A percentile compares a stretch with the other conserved stretches of the same genome.
These are phyloP conservation scores for Candida labiduridarum DNA, from an alignment of 1,139 yeast species.

Conservation along the genomic window DNA sequence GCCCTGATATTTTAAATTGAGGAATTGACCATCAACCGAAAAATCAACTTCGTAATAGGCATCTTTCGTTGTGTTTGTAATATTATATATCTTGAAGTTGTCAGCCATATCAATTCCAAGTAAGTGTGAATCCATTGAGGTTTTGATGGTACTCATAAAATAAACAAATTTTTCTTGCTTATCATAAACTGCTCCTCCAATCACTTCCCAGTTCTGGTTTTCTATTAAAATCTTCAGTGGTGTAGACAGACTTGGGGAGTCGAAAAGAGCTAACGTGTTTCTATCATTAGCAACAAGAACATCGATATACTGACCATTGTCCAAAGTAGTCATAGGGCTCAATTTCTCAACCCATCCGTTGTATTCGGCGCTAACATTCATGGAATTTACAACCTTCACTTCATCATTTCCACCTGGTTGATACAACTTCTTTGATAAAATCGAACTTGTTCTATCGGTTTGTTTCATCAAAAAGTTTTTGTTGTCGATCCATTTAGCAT, in stretches of 20 bases:
- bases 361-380: slow-evolving; percentile 46
- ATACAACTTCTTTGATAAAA: slow-evolving; percentile 57
- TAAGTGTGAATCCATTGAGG: slow-evolving; percentile 33
- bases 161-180: slow-evolving; percentile 54
- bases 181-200: slow-evolving; percentile 53
- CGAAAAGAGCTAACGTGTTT: slow-evolving; percentile 71
- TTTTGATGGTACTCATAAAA: slow-evolving; percentile 58
- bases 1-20: slow-evolving; percentile 57
- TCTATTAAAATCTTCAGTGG: slow-evolving; percentile 43
- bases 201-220: slow-evolving; percentile 34
- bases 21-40: slow-evolving; percentile 59
- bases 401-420: slow-evolving; percentile 24
- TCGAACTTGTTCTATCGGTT: slow-evolving; percentile 71
- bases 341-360: slow-evolving; percentile 60
- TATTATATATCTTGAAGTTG: slow-evolving; percentile 16
- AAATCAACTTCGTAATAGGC: slow-evolving; percentile 41
- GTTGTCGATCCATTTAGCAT: slow-evolving; percentile 68
- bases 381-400: slow-evolving; percentile 18
- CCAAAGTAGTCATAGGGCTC: slow-evolving; percentile 33
- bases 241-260: slow-evolving; percentile 44
- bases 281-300: slow-evolving; percentile 61
- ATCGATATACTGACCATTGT: slow-evolving; percentile 67
- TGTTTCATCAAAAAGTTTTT: slow-evolving; percentile 60
- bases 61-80: slow-evolving; percentile 26
- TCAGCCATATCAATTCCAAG: slow-evolving; percentile 27